Evolutionary conservation across 208 protist genomes (phyloP).

Genomic region (Leishmania amazonensis): DNA sequence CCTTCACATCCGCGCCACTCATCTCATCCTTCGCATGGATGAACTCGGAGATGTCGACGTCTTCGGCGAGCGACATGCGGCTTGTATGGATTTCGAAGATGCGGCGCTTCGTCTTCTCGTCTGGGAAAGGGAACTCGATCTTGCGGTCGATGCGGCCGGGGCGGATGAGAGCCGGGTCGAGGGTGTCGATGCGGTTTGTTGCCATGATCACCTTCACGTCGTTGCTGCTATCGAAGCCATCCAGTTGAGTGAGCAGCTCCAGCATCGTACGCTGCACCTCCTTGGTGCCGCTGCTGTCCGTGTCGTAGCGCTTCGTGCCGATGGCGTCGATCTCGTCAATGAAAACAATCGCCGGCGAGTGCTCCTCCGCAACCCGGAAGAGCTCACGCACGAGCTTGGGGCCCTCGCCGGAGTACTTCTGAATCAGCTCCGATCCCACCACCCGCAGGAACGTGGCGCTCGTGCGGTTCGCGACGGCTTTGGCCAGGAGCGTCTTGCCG

Average conservation of each 20-base stretch:
- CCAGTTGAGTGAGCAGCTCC: constrained; percentile 99
- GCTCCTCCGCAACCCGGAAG: constrained; percentile 99
- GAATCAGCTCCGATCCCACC: constrained; percentile 99
- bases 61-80: constrained; percentile 98
- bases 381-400: constrained; percentile 99
- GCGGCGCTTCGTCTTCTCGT: constrained; percentile 98
- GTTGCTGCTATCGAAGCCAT: constrained; percentile 99
- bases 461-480: constrained; percentile 99
- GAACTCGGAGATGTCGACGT: constrained; percentile 99
- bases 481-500: constrained; percentile 99
- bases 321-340: constrained; percentile 99
- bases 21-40: constrained; percentile 99
- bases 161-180: constrained; percentile 99
- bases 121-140: constrained; percentile 99
- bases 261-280: constrained; percentile 99
- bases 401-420: constrained; percentile 99
- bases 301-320: constrained; percentile 99
- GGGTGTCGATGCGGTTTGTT: constrained; percentile 99
- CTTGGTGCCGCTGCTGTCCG: constrained; percentile 97
- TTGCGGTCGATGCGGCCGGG: constrained; percentile 99
- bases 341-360: constrained; percentile 99
- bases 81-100: constrained; percentile 99
- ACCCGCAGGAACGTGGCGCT: constrained; percentile 99
- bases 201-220: constrained; percentile 99
- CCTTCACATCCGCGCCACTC: constrained; percentile 99